Percentiles rank a stretch among this genome's conserved stretches.
Conservation (phyloP, 1,284 basidiomycete genomes). For the Earliella scabrosa region DNA sequence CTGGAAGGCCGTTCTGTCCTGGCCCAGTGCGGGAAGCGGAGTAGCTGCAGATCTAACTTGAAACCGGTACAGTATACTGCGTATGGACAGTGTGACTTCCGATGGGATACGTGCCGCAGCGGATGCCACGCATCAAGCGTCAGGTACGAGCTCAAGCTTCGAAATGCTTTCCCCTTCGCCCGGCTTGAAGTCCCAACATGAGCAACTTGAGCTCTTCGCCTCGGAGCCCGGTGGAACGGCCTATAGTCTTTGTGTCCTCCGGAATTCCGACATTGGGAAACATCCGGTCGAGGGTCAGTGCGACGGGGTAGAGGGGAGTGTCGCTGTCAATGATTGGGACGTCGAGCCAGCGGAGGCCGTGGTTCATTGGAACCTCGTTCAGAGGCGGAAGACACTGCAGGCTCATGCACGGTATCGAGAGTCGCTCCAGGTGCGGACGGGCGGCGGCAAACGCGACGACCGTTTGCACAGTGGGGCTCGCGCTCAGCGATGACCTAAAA, state of each 20-base stretch:
- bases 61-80: too few species aligned
- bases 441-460: slow-evolving; percentile 1
- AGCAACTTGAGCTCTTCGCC: neutral
- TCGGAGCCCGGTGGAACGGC: neutral
- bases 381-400: neutral
- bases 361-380: neutral
- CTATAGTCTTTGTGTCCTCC: too few species aligned
- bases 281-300: neutral
- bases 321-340: neutral
- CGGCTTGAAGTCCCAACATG: neutral
- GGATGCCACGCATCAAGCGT: too few species aligned
- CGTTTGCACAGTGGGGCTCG: slow-evolving; percentile 3
- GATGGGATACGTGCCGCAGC: too few species aligned
- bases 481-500: neutral
- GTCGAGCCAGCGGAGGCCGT: neutral
- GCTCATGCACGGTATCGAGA: slow-evolving; percentile 5
- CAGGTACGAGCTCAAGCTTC: too few species aligned
- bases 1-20: too few species aligned
- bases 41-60: too few species aligned
- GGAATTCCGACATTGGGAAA: neutral
- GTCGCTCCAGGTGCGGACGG: slow-evolving; percentile 5
- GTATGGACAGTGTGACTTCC: too few species aligned
- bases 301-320: neutral
- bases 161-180: neutral
- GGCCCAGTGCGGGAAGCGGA: too few species aligned